phyloP scores from a whole-genome alignment of 768 basidiomycete genomes.

The Auricularia heimuer region DNA sequence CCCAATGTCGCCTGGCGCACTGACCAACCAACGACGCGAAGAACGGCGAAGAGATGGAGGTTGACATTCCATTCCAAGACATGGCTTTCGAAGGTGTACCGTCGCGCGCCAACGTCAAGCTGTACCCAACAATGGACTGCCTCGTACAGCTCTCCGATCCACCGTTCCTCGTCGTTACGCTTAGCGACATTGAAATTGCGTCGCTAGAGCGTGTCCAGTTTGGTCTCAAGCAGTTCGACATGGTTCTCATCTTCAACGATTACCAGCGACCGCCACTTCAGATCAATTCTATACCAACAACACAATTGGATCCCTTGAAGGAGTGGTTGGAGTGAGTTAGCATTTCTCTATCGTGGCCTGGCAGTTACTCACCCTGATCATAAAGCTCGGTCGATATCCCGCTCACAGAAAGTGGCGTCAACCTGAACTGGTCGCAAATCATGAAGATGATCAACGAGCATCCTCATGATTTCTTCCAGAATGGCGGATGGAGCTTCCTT shows the following conservation, averaged over 20 bases:
- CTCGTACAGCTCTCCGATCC: slow-evolving; percentile 91
- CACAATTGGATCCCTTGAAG: slow-evolving; percentile 92
- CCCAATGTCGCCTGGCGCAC: neutral
- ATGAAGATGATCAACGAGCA: slow-evolving; percentile 99
- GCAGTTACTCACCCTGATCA: slow-evolving; percentile 6
- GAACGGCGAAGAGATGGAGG: slow-evolving; percentile 78
- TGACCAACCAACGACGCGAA: slow-evolving; percentile 19
- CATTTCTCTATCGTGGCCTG: slow-evolving; percentile 1
- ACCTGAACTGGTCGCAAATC: slow-evolving; percentile 95
- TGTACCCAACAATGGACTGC: slow-evolving; percentile 95
- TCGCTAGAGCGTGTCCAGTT: slow-evolving; percentile 97
- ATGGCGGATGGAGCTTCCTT: slow-evolving; percentile 93
- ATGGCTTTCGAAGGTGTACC: slow-evolving; percentile 96
- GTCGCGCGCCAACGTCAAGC: slow-evolving; percentile 84
- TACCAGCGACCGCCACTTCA: slow-evolving; percentile 88
- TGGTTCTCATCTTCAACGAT: slow-evolving; percentile 95
- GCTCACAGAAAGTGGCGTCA: slow-evolving; percentile 90
- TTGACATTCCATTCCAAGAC: slow-evolving; percentile 96
- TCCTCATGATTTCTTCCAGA: slow-evolving; percentile 89
- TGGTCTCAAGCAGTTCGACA: slow-evolving; percentile 91
- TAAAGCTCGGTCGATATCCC: slow-evolving; percentile 92
- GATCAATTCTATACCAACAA: slow-evolving; percentile 89
- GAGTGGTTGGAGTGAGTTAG: slow-evolving; percentile 91
- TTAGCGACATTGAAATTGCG: slow-evolving; percentile 91
- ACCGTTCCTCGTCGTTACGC: slow-evolving; percentile 91